phyloP scores from a whole-genome alignment of 306 rosid species.

The Glycine tomentella region DNA sequence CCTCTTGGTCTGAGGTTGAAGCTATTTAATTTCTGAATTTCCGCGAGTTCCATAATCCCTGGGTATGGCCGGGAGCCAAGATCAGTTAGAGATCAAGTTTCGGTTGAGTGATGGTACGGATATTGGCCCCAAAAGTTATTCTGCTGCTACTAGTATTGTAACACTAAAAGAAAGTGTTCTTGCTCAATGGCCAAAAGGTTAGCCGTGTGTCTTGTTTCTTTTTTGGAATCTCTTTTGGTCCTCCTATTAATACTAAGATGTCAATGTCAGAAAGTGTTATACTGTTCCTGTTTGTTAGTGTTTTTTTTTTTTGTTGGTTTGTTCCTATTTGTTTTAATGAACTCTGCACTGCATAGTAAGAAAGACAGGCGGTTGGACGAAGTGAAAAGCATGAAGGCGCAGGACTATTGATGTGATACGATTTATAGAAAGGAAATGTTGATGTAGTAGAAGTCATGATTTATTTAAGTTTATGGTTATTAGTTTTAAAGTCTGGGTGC shows the following conservation, averaged over 20 bases:
- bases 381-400: not conserved
- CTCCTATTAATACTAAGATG: not conserved
- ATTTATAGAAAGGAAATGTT: too few species aligned
- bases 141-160: slow-evolving; percentile 80
- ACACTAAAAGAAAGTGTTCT: slow-evolving; percentile 81
- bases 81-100: slow-evolving; percentile 86
- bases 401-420: too few species aligned
- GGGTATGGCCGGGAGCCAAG: slow-evolving; percentile 77
- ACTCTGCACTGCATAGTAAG: slow-evolving; percentile 15
- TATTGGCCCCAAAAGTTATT: slow-evolving; percentile 84
- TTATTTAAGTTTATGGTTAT: slow-evolving; percentile 13
- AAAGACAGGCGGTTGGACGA: not conserved
- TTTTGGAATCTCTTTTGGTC: not conserved
- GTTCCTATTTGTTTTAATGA: not conserved
- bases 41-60: slow-evolving; percentile 14
- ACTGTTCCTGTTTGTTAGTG: slow-evolving; percentile 30
- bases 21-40: slow-evolving; percentile 38
- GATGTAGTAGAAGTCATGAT: not conserved
- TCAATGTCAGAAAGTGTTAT: slow-evolving; percentile 7
- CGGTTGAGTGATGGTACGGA: slow-evolving; percentile 84
- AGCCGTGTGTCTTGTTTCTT: slow-evolving; percentile 31
- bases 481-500: not conserved
- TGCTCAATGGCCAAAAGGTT: slow-evolving; percentile 96
- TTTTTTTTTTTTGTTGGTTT: not conserved
- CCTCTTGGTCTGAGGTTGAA: slow-evolving; percentile 15